Evolutionary conservation across 371 early-diverging fungal genomes (phyloP).

Genomic region (Nematocida ausubeli): DNA sequence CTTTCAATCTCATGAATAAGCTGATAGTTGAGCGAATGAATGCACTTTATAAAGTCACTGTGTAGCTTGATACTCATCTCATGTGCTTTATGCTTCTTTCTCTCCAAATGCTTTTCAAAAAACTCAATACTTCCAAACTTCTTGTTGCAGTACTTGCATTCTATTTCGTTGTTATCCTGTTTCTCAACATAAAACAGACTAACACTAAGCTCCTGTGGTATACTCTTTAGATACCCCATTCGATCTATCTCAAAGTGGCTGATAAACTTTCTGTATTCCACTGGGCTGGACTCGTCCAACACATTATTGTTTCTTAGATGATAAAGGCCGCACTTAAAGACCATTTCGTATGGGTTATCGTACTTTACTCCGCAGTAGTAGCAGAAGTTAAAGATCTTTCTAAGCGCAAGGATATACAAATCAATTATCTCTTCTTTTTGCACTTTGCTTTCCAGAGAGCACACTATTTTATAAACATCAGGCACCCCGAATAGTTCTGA

Average conservation of each 20-base stretch:
- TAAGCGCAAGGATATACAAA: slow-evolving; percentile 40
- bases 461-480: slow-evolving; percentile 23
- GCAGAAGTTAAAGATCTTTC: slow-evolving; percentile 49
- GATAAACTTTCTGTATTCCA: neutral
- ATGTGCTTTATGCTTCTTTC: slow-evolving; percentile 40
- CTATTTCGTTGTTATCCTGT: neutral
- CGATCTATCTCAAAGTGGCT: slow-evolving; percentile 21
- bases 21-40: slow-evolving; percentile 30
- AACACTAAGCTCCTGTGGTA: neutral
- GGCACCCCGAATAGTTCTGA: slow-evolving; percentile 32
- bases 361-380: slow-evolving; percentile 53
- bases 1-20: slow-evolving; percentile 44
- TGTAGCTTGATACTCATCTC: slow-evolving; percentile 28
- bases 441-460: slow-evolving; percentile 10
- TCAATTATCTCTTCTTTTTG: slow-evolving; percentile 5
- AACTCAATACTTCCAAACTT: slow-evolving; percentile 37
- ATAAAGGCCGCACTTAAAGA: slow-evolving; percentile 22
- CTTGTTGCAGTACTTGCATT: slow-evolving; percentile 48
- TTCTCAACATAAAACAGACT: slow-evolving; percentile 7
- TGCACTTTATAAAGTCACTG: neutral
- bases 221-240: neutral
- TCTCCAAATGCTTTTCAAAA: slow-evolving; percentile 47
- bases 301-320: slow-evolving; percentile 16
- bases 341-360: slow-evolving; percentile 43
- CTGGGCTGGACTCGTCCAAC: slow-evolving; percentile 27